Evolutionary conservation across 192 early-diverging fungal species (phyloP).

Genomic region (Powellomyces hirtus): DNA sequence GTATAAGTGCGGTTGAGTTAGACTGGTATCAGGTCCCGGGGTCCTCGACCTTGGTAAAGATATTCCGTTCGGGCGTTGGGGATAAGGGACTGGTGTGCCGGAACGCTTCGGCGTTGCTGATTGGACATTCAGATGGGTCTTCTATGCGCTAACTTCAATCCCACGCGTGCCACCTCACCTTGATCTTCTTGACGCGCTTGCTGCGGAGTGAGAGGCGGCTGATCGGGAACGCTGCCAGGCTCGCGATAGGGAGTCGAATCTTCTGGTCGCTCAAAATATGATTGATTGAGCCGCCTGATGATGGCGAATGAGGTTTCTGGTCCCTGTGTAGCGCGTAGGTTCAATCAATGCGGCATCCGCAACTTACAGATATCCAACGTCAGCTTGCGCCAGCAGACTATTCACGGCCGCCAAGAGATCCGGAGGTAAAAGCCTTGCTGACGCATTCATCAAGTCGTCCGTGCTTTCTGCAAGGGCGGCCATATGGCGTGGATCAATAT

Average conservation of each 20-base stretch:
- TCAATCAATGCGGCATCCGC: not conserved
- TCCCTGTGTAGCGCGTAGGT: not conserved
- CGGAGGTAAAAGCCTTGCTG: not conserved
- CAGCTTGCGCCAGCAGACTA: not conserved
- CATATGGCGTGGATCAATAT: not conserved
- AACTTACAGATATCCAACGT: slow-evolving; percentile 1
- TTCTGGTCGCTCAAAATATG: not conserved
- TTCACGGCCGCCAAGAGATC: not conserved
- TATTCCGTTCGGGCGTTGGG: not conserved
- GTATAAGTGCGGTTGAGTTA: not conserved
- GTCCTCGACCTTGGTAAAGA: too few relatives aligned
- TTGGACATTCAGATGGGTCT: not conserved
- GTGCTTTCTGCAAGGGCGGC: not conserved
- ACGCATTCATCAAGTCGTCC: not conserved
- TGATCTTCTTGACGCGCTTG: not conserved
- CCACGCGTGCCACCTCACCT: not conserved
- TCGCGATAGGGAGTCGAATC: not conserved
- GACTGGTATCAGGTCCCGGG: too few relatives aligned
- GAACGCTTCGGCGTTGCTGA: not conserved
- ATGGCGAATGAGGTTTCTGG: too few relatives aligned
- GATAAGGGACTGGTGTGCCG: not conserved
- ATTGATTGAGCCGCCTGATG: not conserved
- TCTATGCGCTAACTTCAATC: not conserved
- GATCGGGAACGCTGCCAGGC: not conserved
- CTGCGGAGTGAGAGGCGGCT: not conserved